Conservation (phyloP, 179 eudicot genomes). For the Drosera spatulata region DNA sequence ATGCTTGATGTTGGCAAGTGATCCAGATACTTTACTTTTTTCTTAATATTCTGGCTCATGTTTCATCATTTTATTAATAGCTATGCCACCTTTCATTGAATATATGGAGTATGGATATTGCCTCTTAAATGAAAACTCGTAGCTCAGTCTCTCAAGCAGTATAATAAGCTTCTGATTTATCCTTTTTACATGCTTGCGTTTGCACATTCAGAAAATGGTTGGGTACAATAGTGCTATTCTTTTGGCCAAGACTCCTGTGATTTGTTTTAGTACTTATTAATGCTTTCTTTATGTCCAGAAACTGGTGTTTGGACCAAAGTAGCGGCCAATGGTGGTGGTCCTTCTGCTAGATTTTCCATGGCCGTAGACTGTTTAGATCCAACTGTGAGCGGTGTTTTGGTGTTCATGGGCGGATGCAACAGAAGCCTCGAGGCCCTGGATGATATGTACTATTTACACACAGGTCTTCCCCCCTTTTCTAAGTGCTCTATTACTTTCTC, state of each 20-base stretch:
- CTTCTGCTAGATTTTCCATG: slow-evolving; percentile 93
- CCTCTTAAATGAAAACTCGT: too few species aligned
- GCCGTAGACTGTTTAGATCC: slow-evolving; percentile 90
- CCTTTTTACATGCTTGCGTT: neutral
- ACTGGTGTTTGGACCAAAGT: slow-evolving; percentile 66
- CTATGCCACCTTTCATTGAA: too few species aligned
- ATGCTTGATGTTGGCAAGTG: slow-evolving; percentile 76
- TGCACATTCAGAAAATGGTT: neutral
- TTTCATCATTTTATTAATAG: too few species aligned
- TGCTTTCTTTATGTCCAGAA: slow-evolving; percentile 26
- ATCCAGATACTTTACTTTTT: slow-evolving; percentile 1
- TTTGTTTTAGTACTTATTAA: slow-evolving; percentile 2
- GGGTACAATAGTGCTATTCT: neutral
- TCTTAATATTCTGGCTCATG: neutral
- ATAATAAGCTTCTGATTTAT: too few species aligned
- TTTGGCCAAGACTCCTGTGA: neutral
- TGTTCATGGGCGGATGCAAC: slow-evolving; percentile 85
- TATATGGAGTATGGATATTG: too few species aligned
- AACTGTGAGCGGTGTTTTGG: slow-evolving; percentile 50
- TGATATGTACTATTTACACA: slow-evolving; percentile 77
- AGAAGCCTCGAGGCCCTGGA: slow-evolving; percentile 77
- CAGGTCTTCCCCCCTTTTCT: slow-evolving; percentile 42
- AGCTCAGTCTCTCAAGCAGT: too few species aligned
- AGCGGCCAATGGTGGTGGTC: slow-evolving; percentile 55
- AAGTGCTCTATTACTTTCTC: neutral